Conservation (phyloP, 805 yeast species). For the Danielia reshetovae region DNA sequence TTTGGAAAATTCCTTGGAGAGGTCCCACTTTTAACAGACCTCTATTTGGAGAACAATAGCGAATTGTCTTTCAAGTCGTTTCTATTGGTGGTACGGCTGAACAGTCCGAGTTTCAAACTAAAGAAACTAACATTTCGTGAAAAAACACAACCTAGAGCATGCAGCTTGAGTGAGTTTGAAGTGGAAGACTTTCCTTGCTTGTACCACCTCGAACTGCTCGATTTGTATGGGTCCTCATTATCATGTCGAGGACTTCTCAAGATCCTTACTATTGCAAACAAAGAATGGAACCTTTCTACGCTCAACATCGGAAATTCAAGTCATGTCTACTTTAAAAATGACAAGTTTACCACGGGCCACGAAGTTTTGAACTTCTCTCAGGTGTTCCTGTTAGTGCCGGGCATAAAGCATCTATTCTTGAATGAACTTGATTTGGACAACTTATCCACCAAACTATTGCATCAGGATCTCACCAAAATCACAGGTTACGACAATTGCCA, state of each 20-base stretch:
- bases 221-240: constrained; percentile 18
- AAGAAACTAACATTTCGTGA: constrained; percentile 30
- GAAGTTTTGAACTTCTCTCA: constrained; percentile 8
- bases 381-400: constrained; percentile 15
- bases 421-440: constrained; percentile 37
- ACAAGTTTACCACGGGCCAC: constrained; percentile 6
- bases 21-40: constrained; percentile 13
- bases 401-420: constrained; percentile 21
- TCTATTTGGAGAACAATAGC: constrained; percentile 33
- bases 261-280: constrained; percentile 8
- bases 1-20: constrained; percentile 26
- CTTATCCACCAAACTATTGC: constrained; percentile 26
- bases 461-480: constrained; percentile 20
- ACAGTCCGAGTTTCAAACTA: constrained; percentile 25
- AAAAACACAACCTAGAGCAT: constrained; percentile 14
- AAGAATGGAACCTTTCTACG: constrained; percentile 1
- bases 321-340: constrained; percentile 12
- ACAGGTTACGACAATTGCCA: constrained; percentile 14
- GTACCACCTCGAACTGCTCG: constrained; percentile 23
- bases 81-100: constrained; percentile 25
- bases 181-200: constrained; percentile 22
- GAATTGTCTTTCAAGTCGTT: constrained; percentile 25
- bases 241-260: constrained; percentile 11
- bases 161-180: constrained; percentile 25
- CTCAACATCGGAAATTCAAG: constrained; percentile 14